Evolutionary conservation across 2,329 filamentous ascomycete species (phyloP), one percentile per base, ranked within the genome.

Genomic region (Bimuria novae-zelandiae): DNA sequence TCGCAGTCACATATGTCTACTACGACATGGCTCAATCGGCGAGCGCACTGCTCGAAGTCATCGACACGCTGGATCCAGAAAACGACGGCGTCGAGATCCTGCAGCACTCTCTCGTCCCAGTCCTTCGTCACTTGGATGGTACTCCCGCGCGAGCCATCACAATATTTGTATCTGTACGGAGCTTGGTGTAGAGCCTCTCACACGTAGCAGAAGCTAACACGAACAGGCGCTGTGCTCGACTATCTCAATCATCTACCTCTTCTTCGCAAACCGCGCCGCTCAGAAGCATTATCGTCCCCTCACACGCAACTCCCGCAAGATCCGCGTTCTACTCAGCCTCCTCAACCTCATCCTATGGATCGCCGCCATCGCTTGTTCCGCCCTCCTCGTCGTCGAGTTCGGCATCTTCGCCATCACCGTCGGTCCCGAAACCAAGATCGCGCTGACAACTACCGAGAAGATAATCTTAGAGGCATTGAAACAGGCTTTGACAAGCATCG

Each of bases 181-280:
- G 12, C 17, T n/a, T n/a, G n/a, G n/a, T n/a, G n/a, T n/a, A n/a
- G n/a, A n/a, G n/a, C n/a, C n/a, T n/a, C n/a, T n/a, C n/a, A n/a
- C n/a, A n/a, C n/a, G n/a, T n/a, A n/a, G n/a, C n/a, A n/a, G n/a
- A n/a, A n/a, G 14, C 37, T 49, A 30, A 49, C 23, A 25, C 27
- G 14, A 42, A 16, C 32, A 55, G 52, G 52, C 52, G 30, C 14
- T 42, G 12, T 55, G 52, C 47, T 55, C 52, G 6, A 47, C 52
- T 1, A 17, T 46, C 11, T 33, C 44, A 10, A 55, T 55, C 23
- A 37, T 55, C 23, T 55, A 52, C 30, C 39, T 55, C 16, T 32
- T 52, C 52, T 49, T 52, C 32, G 52, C 43, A 7, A 36, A 55
- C 23, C 52, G 49, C n/a, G 16, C 48, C 5, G 30, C 52, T 39